These are phyloP conservation scores for Xerocomus nothofagi DNA, from an alignment of 1,284 basidiomycete species.

Conservation along the genomic window DNA sequence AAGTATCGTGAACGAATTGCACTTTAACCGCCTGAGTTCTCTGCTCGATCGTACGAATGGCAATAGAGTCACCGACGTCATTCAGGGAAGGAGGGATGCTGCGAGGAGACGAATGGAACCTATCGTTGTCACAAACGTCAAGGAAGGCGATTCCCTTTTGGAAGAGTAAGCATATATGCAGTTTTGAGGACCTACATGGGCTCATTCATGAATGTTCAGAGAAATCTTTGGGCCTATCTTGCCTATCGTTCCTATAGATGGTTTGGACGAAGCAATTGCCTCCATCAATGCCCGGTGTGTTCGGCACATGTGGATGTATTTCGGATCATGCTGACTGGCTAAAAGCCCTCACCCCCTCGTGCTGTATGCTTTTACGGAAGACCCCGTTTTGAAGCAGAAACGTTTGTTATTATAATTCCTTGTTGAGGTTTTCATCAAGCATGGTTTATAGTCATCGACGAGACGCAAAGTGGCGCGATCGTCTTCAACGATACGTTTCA, in stretches of 20 bases:
- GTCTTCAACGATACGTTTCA: conserved; percentile 55
- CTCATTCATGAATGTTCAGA: conserved; percentile 29
- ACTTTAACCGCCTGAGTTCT: conserved; percentile 25
- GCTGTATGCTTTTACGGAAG: conserved; percentile 34
- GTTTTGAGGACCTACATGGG: neutral
- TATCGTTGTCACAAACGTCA: conserved; percentile 21
- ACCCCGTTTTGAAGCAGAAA: conserved; percentile 21
- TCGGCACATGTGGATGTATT: too few species aligned
- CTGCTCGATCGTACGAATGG: conserved; percentile 57
- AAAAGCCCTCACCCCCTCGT: conserved; percentile 29
- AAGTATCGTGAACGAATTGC: conserved; percentile 24
- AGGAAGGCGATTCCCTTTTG: conserved; percentile 24
- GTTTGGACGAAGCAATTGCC: conserved; percentile 35
- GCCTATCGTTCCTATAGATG: conserved; percentile 60
- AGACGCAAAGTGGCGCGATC: conserved; percentile 51
- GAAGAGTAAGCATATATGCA: conserved; percentile 25
- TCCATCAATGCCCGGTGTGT: conserved; percentile 48
- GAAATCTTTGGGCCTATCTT: conserved; percentile 73
- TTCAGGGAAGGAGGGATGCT: conserved; percentile 49
- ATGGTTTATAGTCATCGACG: conserved; percentile 41
- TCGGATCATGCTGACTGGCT: conserved; percentile 5
- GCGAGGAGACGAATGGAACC: conserved; percentile 28
- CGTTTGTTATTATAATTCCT: conserved; percentile 14
- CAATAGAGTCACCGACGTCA: conserved; percentile 45
- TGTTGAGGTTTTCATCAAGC: neutral